Evolutionary conservation across 805 yeast species (phyloP).

Genomic region (Teunomyces panamensis): DNA sequence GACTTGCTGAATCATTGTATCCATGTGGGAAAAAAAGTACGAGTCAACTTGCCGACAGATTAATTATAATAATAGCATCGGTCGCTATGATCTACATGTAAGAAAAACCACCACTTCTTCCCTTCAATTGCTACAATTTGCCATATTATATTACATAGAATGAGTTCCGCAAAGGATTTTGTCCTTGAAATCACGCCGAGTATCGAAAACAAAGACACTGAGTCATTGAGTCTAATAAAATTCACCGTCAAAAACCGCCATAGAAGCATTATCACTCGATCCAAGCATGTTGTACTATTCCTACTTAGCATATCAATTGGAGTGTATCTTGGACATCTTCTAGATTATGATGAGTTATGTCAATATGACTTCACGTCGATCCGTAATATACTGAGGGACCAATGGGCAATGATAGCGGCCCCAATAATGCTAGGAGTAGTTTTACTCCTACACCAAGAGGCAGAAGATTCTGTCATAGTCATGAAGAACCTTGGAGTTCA

Average conservation of each 20-base stretch:
- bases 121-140: background rate
- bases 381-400: background rate
- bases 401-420: background rate
- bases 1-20: background rate
- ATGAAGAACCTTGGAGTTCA: constrained; percentile 50
- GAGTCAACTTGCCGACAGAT: background rate
- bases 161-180: constrained; percentile 32
- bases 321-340: background rate
- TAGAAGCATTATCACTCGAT: background rate
- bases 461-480: constrained; percentile 42
- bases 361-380: background rate
- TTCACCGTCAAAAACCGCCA: constrained; percentile 15
- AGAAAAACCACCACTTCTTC: background rate
- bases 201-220: constrained; percentile 10
- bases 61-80: background rate
- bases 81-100: constrained; percentile 11
- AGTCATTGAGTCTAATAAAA: constrained; percentile 14
- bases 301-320: background rate
- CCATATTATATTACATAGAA: constrained; percentile 4
- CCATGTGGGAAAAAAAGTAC: background rate
- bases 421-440: background rate
- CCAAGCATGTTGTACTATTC: background rate
- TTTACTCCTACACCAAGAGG: constrained; percentile 27
- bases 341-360: background rate
- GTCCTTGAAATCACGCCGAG: constrained; percentile 25